phyloP scores from a whole-genome alignment of 1,139 yeast species.

The Yamadazyma oceani region DNA sequence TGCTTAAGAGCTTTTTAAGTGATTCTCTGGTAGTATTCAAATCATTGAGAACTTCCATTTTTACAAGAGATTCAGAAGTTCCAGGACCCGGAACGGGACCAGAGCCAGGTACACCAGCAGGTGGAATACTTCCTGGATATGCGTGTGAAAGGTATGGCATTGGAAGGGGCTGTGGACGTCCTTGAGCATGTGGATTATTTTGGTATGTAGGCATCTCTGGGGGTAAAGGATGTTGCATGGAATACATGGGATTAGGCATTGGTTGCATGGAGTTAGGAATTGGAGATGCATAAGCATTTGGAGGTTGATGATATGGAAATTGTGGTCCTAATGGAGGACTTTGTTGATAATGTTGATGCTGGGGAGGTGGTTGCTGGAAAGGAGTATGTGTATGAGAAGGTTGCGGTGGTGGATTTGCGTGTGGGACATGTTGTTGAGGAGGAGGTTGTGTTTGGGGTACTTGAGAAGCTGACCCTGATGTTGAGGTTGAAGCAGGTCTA shows the following conservation, averaged over 20 bases:
- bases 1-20: neutral
- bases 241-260: neutral
- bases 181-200: neutral
- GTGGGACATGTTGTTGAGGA: no score
- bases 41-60: neutral
- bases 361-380: neutral
- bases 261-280: neutral
- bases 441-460: no score
- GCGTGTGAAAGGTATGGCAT: neutral
- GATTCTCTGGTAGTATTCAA: conserved; percentile 3
- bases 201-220: neutral
- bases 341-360: neutral
- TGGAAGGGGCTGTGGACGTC: neutral
- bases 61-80: neutral
- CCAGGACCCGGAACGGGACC: conserved; percentile 1
- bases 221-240: neutral
- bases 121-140: conserved; percentile 1
- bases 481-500: neutral
- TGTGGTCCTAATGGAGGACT: neutral
- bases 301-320: neutral
- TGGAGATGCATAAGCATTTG: neutral
- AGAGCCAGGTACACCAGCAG: neutral
- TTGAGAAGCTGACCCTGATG: neutral
- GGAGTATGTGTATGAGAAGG: neutral
- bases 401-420: no score